Conservation (phyloP, 805 yeast species). For the Wickerhamiella azymoides region DNA sequence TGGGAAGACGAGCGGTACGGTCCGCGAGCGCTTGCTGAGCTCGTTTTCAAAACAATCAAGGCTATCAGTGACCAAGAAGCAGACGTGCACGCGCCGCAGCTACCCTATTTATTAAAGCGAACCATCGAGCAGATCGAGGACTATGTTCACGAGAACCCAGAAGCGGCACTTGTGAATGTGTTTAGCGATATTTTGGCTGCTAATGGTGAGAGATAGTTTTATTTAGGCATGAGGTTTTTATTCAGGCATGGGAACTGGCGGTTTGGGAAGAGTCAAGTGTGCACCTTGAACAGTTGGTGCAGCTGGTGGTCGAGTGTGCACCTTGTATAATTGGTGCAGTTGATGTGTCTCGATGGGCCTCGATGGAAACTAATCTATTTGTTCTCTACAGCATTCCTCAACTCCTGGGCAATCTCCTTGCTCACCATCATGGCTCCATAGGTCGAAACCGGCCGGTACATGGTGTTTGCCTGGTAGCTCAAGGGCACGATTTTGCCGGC, state of each 20-base stretch:
- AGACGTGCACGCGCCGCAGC: not conserved
- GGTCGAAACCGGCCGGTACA: constrained; percentile 40
- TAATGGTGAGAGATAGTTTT: not conserved
- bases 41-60: not conserved
- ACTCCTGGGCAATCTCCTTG: constrained; percentile 33
- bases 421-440: constrained; percentile 41
- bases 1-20: constrained; percentile 6
- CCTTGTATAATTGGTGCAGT: too few species aligned
- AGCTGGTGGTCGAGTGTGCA: not conserved
- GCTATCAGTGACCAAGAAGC: not conserved
- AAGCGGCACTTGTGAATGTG: constrained; percentile 3
- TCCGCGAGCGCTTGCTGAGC: constrained; percentile 1
- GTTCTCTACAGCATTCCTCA: not conserved
- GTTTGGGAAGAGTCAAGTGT: too few species aligned
- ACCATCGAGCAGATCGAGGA: not conserved
- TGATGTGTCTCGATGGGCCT: too few species aligned
- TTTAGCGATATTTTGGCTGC: not conserved
- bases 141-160: not conserved
- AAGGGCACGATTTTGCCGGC: constrained; percentile 41
- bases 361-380: not conserved
- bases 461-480: constrained; percentile 42
- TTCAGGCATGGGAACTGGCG: too few species aligned
- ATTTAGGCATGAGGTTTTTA: too few species aligned
- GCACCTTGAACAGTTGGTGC: not conserved
- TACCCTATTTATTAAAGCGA: constrained; percentile 1